Evolutionary conservation across 768 basidiomycete species (phyloP).

Genomic region (Lepiota subincarnata): DNA sequence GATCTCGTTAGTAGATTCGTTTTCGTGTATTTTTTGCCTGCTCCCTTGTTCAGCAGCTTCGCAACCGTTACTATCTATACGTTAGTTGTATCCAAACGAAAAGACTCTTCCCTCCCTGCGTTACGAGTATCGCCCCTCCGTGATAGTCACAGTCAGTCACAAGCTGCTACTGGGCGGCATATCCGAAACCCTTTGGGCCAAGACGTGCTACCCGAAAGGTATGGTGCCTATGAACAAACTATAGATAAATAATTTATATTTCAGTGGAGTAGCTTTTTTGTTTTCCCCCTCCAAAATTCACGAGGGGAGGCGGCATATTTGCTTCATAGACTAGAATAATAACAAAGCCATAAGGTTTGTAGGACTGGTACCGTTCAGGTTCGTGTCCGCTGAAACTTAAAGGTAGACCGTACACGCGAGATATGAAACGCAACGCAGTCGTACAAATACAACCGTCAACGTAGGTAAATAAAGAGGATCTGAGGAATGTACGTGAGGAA

Average conservation of each 20-base stretch:
- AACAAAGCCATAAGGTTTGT: too few species aligned
- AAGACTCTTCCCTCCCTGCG: too few species aligned
- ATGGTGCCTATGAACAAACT: background rate
- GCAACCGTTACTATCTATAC: background rate
- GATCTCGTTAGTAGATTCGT: background rate
- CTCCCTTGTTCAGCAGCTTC: background rate
- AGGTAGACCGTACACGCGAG: background rate
- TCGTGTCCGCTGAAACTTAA: background rate
- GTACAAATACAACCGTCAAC: constrained; percentile 8
- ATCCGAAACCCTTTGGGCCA: too few species aligned
- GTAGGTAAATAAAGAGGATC: background rate
- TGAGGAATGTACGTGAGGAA: background rate
- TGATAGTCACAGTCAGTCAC: too few species aligned
- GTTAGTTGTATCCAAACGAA: background rate
- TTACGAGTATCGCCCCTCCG: too few species aligned
- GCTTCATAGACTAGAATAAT: too few species aligned
- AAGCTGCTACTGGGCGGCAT: too few species aligned
- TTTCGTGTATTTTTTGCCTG: background rate
- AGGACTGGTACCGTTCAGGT: background rate
- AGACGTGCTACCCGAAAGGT: too few species aligned
- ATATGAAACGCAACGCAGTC: constrained; percentile 3
- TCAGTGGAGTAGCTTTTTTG: background rate
- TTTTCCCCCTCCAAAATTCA: background rate
- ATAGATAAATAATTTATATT: constrained; percentile 4
- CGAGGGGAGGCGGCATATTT: background rate